Evolutionary conservation across 306 rosid species (phyloP), one percentile per base, ranked within the genome.

Genomic region (Quercus rubra): DNA sequence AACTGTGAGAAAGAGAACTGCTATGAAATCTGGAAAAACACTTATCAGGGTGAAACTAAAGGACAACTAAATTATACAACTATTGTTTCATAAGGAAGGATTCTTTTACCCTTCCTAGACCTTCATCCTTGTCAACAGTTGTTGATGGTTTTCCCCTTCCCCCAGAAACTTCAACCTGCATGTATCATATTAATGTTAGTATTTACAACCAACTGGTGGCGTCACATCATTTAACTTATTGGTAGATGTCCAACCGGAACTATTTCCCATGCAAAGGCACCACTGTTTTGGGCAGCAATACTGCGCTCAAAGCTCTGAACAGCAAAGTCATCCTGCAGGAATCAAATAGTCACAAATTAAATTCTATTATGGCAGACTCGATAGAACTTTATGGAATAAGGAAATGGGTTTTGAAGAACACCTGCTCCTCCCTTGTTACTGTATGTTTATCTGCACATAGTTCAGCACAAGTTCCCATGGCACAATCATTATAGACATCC

Each of bases 391-490:
- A 41, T 41, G 61, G 35, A 83, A 75, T 71, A 43, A 31, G 75
- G 55, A 73, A 76, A 74, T 25, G 8, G 55, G 69, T 57, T 52
- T 43, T 67, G 84, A 52, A 38, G 31, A 71, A 63, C 82, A 92
- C 99, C 93, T 92, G 98, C 10, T 92, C 90, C 74, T 90, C 99
- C 85, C 98, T 93, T 49, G 96, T 83, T 76, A 96, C 75, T 80
- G 86, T 55, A 87, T 96, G 91, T 77, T 90, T 91, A 21, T 96
- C 99, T 52, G 97, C 99, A 85, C 99, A 96, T 41, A 91, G 74
- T 79, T 96, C 99, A 70, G 99, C 99, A 59, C 99, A 96, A 12
- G 83, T 86, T 77, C 99, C 99, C 99, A 96, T 96, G 74, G 96
- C 98, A 73, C 62, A 82, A 79, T 96, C 96, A 41, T 86, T 86